Evolutionary conservation across 441 rosid genomes (phyloP), one percentile per base, ranked within the genome.

Genomic region (Raphanus hybrid): DNA sequence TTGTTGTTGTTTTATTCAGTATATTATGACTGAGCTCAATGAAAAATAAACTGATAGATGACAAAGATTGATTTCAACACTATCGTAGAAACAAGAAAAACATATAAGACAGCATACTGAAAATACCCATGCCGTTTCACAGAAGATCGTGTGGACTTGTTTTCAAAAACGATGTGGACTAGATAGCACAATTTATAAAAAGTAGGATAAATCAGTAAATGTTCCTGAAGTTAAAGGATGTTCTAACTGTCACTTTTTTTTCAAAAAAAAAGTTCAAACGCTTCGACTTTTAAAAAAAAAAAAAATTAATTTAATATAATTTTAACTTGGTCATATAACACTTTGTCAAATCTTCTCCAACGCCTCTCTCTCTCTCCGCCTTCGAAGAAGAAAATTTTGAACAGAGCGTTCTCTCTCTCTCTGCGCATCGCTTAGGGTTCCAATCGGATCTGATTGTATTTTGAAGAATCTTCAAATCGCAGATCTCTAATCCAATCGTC

Each of bases 381-480:
- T 23, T 23, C 26, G 26, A 23, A 23, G 26, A 73, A 23, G 61
- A 54, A 68, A 39, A 8, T 2, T 60, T 78, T 73, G 52, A 78
- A 73, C 67, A 68, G 20, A 45, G 52, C 48, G 3, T 41, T 29
- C 5, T 12, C 52, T 45, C 14, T 48, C 55, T 48, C 12, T 34
- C 66, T 55, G 75, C n/a, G 0, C 43, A 12, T 59, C 39, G 70
- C 3, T 52, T 78, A 78, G 81, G 76, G 10, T 6, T 63, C 16
- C 29, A 18, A 12, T 78, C 60, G 77, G 78, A 78, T 78, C 82
- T 73, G 82, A 73, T 78, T 78, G 1, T 34, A 34, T 34, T 34
- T 34, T 34, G 39, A 34, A 34, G 39, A 34, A 6, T 34, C 0
- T 34, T 34, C 39, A 34, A 29, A 29, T 29, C 34, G 6, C 34